These are phyloP conservation scores for Prunus mongolica DNA, from an alignment of 306 rosid species.

Conservation along the genomic window DNA sequence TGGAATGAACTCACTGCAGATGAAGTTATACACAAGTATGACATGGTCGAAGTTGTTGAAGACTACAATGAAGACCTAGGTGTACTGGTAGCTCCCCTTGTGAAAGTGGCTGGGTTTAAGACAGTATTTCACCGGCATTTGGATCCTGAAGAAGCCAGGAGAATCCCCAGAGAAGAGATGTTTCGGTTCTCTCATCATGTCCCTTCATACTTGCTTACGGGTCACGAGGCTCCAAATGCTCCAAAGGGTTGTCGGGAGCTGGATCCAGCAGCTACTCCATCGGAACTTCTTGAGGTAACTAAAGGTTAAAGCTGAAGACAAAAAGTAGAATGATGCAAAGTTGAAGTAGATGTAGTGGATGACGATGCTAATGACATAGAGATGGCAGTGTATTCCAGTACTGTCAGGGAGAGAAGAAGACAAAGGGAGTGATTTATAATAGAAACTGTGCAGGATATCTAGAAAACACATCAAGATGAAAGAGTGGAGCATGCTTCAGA, in stretches of 20 bases:
- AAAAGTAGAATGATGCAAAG: conserved; percentile 19
- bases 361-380: conserved; percentile 8
- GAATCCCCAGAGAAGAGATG: conserved; percentile 67
- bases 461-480: no score
- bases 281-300: conserved; percentile 64
- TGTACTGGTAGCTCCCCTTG: conserved; percentile 59
- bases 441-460: no score
- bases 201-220: conserved; percentile 65
- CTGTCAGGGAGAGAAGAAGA: conserved; percentile 14
- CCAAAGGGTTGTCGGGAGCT: conserved; percentile 92
- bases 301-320: conserved; percentile 41
- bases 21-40: conserved; percentile 63
- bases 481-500: no score
- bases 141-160: conserved; percentile 53
- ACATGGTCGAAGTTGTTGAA: conserved; percentile 81
- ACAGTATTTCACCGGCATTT: conserved; percentile 66
- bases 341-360: conserved; percentile 9
- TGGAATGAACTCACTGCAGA: conserved; percentile 77
- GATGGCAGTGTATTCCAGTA: conserved; percentile 2
- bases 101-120: conserved; percentile 90
- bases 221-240: conserved; percentile 69
- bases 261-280: conserved; percentile 87
- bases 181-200: conserved; percentile 80
- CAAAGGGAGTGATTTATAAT: not conserved
- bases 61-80: conserved; percentile 65